A percentile compares a stretch with the other conserved stretches of the same genome.
Conservation (phyloP, 306 rosid genomes). For the Mucuna pruriens region DNA sequence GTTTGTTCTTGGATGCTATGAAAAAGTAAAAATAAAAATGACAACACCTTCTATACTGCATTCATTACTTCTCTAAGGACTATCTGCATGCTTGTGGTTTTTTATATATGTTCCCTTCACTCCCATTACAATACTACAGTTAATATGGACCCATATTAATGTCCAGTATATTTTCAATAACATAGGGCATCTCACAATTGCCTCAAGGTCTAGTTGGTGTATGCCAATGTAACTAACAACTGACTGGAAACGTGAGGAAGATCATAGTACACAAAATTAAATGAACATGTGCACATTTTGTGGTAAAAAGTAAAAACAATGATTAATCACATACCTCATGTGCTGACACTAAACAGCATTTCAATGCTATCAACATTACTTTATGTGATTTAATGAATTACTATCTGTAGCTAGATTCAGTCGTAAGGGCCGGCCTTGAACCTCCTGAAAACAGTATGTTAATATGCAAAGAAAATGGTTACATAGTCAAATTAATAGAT, state of each 20-base stretch:
- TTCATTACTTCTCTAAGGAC: not conserved
- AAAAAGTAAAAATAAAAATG: not conserved
- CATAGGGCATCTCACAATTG: slow-evolving; percentile 24
- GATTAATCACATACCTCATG: slow-evolving; percentile 34
- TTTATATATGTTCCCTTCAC: not conserved
- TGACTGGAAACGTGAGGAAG: not conserved
- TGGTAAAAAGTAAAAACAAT: not conserved
- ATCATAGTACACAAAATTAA: not conserved
- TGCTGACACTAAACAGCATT: slow-evolving; percentile 49
- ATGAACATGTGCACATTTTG: not conserved
- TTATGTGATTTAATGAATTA: slow-evolving; percentile 27
- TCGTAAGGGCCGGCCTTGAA: slow-evolving; percentile 72
- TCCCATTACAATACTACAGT: not conserved
- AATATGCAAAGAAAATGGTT: not conserved
- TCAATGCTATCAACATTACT: slow-evolving; percentile 42
- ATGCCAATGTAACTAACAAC: slow-evolving; percentile 20
- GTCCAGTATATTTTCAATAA: not conserved
- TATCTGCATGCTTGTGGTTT: not conserved
- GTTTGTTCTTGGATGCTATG: not conserved
- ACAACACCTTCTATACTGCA: not conserved
- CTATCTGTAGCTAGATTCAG: slow-evolving; percentile 56
- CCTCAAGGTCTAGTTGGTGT: not conserved
- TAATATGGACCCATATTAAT: not conserved
- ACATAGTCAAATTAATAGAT: not conserved
- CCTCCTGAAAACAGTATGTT: slow-evolving; percentile 53